Evolutionary conservation across 176 grass and related monocot genomes (phyloP).

Genomic region (Ensete glaucum): DNA sequence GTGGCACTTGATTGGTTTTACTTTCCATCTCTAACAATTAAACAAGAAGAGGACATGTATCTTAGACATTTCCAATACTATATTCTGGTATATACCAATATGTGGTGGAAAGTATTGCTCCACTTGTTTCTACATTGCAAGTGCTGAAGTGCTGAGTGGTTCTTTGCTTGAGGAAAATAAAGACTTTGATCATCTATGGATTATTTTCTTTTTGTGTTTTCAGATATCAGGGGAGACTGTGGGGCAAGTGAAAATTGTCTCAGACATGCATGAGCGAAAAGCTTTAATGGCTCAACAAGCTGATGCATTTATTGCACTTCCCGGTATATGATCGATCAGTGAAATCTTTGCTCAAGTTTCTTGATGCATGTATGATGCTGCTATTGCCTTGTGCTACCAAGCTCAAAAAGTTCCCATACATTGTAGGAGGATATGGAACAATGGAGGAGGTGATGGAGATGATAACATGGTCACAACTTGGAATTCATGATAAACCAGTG

Average conservation of each 20-base stretch:
- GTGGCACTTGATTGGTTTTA: no score
- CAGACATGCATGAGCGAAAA: conserved; percentile 94
- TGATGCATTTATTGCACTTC: conserved; percentile 91
- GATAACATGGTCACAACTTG: conserved; percentile 97
- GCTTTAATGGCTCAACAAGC: conserved; percentile 80
- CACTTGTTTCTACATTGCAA: no score
- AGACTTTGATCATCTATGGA: no score
- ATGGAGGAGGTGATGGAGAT: conserved; percentile 98
- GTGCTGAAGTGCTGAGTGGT: no score
- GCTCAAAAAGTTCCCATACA: neutral
- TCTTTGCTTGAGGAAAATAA: no score
- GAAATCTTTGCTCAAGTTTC: neutral
- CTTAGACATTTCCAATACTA: no score
- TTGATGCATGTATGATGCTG: neutral
- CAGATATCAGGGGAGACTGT: conserved; percentile 92
- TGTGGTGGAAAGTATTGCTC: no score
- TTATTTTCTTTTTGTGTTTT: neutral
- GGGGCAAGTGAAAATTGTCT: conserved; percentile 63
- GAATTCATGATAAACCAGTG: conserved; percentile 92
- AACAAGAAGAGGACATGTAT: no score
- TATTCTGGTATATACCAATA: no score
- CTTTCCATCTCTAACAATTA: no score
- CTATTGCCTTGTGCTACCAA: neutral
- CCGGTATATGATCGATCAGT: conserved; percentile 32
- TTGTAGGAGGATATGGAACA: conserved; percentile 84